These are phyloP conservation scores for Agaricus sinodeliciosus DNA, from an alignment of 768 basidiomycete species.

Conservation along the genomic window DNA sequence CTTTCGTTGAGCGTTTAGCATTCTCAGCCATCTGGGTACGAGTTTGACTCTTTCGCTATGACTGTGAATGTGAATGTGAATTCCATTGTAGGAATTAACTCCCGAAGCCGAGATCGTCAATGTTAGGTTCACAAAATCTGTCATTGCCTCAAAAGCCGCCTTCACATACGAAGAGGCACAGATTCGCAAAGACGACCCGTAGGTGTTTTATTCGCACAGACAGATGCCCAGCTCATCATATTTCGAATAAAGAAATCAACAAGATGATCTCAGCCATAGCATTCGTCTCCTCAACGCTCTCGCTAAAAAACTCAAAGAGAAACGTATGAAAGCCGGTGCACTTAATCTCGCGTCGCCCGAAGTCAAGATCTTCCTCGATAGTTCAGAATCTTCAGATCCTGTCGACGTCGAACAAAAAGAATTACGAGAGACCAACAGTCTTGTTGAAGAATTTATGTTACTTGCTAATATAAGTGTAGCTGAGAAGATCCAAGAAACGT, in stretches of 20 bases:
- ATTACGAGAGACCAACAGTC: conserved; percentile 84
- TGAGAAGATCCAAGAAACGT: conserved; percentile 84
- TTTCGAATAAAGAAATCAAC: conserved; percentile 44
- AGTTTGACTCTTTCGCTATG: neutral
- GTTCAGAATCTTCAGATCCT: conserved; percentile 88
- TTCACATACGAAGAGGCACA: conserved; percentile 98
- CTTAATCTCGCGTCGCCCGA: conserved; percentile 97
- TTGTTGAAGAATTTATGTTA: conserved; percentile 99
- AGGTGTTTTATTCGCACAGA: conserved; percentile 20
- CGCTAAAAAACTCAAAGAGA: conserved; percentile 77
- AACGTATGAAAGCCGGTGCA: conserved; percentile 92
- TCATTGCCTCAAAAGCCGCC: conserved; percentile 92
- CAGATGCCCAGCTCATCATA: neutral
- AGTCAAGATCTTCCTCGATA: conserved; percentile 94
- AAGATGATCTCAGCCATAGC: conserved; percentile 77
- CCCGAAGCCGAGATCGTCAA: conserved; percentile 85
- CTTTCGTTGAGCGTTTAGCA: conserved; percentile 88
- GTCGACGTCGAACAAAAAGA: conserved; percentile 98
- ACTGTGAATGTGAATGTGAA: neutral
- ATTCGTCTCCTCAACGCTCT: conserved; percentile 86
- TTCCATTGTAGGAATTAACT: conserved; percentile 66
- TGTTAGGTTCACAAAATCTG: conserved; percentile 90
- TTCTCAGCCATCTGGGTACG: conserved; percentile 94
- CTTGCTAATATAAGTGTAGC: conserved; percentile 96
- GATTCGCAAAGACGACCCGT: conserved; percentile 88